Evolutionary conservation across 371 early-diverging fungal species (phyloP).

Genomic region (Rozella allomycis): DNA sequence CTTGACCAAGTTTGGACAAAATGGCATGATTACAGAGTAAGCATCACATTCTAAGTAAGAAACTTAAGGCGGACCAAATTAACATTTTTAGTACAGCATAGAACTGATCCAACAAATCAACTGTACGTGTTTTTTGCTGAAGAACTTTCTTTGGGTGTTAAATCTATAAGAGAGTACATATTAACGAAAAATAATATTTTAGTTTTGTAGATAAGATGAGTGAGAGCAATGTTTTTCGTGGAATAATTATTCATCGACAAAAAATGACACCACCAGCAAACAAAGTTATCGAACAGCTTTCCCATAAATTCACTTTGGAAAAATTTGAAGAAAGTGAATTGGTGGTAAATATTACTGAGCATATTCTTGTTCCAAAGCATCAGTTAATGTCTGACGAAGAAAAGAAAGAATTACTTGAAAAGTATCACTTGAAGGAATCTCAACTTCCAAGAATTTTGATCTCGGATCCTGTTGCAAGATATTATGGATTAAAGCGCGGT

Average conservation of each 20-base stretch:
- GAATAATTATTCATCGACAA: constrained; percentile 62
- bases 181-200: neutral
- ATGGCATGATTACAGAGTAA: constrained; percentile 53
- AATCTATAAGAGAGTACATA: constrained; percentile 60
- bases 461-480: constrained; percentile 86
- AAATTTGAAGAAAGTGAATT: constrained; percentile 86
- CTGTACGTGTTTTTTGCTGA: constrained; percentile 79
- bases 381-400: constrained; percentile 72
- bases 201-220: constrained; percentile 66
- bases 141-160: constrained; percentile 69
- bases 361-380: constrained; percentile 89
- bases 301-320: constrained; percentile 63
- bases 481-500: constrained; percentile 87
- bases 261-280: constrained; percentile 68
- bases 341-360: constrained; percentile 94
- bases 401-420: constrained; percentile 64
- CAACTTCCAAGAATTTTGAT: constrained; percentile 87
- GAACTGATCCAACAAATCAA: constrained; percentile 56
- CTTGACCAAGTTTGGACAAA: constrained; percentile 35
- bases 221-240: constrained; percentile 49
- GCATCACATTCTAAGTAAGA: too few relatives aligned
- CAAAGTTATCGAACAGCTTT: constrained; percentile 45
- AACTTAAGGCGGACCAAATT: constrained; percentile 43
- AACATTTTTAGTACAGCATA: constrained; percentile 61
- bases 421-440: constrained; percentile 85